These are phyloP conservation scores for Fraxinus sp. DNA, from an alignment of 305 asterid genomes.

Conservation along the genomic window DNA sequence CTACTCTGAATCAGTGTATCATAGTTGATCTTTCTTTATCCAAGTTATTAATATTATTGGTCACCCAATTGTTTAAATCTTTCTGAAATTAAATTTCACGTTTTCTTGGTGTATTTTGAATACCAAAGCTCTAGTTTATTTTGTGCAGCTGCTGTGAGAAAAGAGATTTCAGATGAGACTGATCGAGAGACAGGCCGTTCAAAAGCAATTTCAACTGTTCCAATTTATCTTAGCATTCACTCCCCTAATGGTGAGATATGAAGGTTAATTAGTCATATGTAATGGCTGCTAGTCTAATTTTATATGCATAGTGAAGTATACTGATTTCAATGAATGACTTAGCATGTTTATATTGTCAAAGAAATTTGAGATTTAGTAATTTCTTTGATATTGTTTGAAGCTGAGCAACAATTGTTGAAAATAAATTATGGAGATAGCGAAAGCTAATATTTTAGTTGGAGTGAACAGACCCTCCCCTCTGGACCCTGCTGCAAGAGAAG, in stretches of 20 bases:
- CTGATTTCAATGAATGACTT: neutral
- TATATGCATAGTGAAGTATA: neutral
- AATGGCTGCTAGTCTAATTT: neutral
- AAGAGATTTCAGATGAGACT: slow-evolving; percentile 70
- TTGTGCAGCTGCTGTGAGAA: slow-evolving; percentile 62
- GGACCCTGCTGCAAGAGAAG: neutral
- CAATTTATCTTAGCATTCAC: slow-evolving; percentile 66
- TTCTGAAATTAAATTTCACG: neutral
- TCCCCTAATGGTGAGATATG: slow-evolving; percentile 59
- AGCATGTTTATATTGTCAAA: neutral
- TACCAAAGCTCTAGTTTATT: slow-evolving; percentile 18
- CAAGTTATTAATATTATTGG: neutral
- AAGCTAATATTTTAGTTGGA: neutral
- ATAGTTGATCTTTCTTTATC: neutral
- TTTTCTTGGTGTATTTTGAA: neutral
- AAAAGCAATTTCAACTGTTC: slow-evolving; percentile 63
- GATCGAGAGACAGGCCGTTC: slow-evolving; percentile 72
- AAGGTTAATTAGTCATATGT: slow-evolving; percentile 7
- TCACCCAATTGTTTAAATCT: neutral
- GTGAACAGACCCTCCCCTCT: neutral
- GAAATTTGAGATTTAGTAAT: neutral
- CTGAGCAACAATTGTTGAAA: neutral
- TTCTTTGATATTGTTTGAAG: neutral
- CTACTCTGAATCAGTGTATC: neutral
- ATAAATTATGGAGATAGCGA: neutral